Base-by-base conservation (phyloP, 495 filamentous ascomycete species). In the Penicillium cataractarum region DNA sequence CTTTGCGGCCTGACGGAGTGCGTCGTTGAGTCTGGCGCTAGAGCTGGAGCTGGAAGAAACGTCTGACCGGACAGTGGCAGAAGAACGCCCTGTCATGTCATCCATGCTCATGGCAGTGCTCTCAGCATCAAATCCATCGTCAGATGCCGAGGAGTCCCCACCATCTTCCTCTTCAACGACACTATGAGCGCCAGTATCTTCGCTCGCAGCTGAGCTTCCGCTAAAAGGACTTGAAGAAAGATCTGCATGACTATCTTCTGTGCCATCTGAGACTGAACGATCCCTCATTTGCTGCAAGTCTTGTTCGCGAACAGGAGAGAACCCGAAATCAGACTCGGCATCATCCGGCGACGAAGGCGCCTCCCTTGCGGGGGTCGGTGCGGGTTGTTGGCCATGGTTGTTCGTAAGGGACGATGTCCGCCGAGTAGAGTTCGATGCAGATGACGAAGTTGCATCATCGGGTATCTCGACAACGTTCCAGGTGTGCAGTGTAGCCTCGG, bases 401-500 rank as follows among this genome's bases (percentile, higher is more conserved):
- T 81, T 80, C 7, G 85, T 73, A 44, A 86, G 68, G 21, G 84
- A 86, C 3, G 90, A 93, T 48, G 87, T 84, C 59, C 91, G 83
- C 65, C 91, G 81, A 21, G 90, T 90, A 6, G 83, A 84, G 57
- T 88, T 88, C 0, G 91, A 86, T 9, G 92, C 84, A 33, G 91
- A 93, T 5, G 92, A 96, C 15, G 90, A 91, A 0, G 92, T 96
- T 33, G 90, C 91, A 69, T 96, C 92, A 61, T 92, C 91, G 61
- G 88, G 85, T 58, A 94, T 89, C 66, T 98, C 94, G 3, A 96
- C 85, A 55, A 97, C 93, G 70, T 97, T 93, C 87, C 96, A 99
- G 4, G 95, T 99, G 71, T 99, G 95, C 33, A 99, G 79, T 9
- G 95, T 99, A 15, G 95, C 95, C 75, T 99, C 95, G 2, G 95